Evolutionary conservation across 208 protist species (phyloP).

Genomic region (Acanthamoeba royreba): DNA sequence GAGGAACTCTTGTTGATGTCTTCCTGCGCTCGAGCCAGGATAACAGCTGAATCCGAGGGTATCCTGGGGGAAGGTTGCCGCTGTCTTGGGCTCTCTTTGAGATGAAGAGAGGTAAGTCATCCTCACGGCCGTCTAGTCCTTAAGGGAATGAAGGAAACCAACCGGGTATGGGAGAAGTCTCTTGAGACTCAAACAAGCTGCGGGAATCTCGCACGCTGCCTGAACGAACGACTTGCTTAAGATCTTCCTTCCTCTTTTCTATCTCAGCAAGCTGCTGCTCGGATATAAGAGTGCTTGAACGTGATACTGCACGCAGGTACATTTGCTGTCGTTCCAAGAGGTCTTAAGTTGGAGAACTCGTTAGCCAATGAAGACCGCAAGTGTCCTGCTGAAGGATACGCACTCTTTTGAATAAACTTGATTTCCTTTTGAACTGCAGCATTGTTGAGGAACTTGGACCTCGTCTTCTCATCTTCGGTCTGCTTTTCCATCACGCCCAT

Average conservation of each 20-base stretch:
- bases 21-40: not conserved
- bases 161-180: not conserved
- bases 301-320: not conserved
- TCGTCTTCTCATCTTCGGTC: conserved; percentile 33
- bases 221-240: not conserved
- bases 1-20: not conserved
- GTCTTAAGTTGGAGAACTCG: not conserved
- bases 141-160: not conserved
- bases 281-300: not conserved
- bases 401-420: not conserved
- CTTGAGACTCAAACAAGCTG: not conserved
- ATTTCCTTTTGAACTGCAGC: conserved; percentile 5
- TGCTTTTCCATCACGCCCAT: conserved; percentile 12
- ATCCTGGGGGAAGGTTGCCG: not conserved
- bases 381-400: not conserved
- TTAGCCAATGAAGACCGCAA: not conserved
- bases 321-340: not conserved
- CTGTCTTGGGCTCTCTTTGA: not conserved
- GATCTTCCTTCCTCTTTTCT: conserved; percentile 20
- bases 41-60: not conserved
- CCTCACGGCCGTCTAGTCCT: not conserved
- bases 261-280: conserved; percentile 23
- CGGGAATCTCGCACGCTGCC: not conserved
- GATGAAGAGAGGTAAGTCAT: not conserved
- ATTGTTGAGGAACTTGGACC: not conserved